phyloP scores from a whole-genome alignment of 306 rosid genomes.

The Betula pendula region DNA sequence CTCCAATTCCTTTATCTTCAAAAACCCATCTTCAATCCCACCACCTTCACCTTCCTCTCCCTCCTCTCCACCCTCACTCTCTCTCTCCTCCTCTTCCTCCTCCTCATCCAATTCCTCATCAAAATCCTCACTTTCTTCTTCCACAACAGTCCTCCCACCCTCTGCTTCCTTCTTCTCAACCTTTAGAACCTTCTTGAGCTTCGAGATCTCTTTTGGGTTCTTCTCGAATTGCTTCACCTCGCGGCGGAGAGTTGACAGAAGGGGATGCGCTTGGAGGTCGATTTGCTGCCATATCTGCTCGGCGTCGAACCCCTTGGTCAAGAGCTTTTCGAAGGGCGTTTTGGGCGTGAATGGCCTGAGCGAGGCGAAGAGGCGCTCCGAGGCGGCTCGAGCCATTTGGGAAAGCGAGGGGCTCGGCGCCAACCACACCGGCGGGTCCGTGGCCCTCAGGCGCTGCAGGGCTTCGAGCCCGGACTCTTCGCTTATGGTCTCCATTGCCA shows the following conservation, averaged over 20 bases:
- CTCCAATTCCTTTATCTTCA: conserved; percentile 68
- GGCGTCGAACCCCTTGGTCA: conserved; percentile 77
- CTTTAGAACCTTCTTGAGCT: conserved; percentile 33
- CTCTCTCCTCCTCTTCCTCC: conserved; percentile 10
- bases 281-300: conserved; percentile 99
- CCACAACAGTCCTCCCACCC: conserved; percentile 4
- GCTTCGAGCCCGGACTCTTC: conserved; percentile 48
- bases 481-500: conserved; percentile 35
- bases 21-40: conserved; percentile 71
- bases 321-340: conserved; percentile 68
- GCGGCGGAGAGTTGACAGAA: conserved; percentile 61
- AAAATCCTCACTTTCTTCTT: conserved; percentile 37
- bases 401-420: conserved; percentile 51
- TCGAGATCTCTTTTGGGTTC: conserved; percentile 51
- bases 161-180: conserved; percentile 33
- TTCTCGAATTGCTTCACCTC: conserved; percentile 57
- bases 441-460: conserved; percentile 45
- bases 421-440: conserved; percentile 63
- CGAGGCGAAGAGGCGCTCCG: conserved; percentile 60
- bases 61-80: conserved; percentile 16
- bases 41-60: conserved; percentile 26
- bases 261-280: conserved; percentile 83
- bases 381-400: conserved; percentile 65
- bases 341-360: conserved; percentile 66
- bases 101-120: conserved; percentile 42